phyloP scores from a whole-genome alignment of 2,329 filamentous ascomycete species.

The Monilinia vaccinii-corymbosi region DNA sequence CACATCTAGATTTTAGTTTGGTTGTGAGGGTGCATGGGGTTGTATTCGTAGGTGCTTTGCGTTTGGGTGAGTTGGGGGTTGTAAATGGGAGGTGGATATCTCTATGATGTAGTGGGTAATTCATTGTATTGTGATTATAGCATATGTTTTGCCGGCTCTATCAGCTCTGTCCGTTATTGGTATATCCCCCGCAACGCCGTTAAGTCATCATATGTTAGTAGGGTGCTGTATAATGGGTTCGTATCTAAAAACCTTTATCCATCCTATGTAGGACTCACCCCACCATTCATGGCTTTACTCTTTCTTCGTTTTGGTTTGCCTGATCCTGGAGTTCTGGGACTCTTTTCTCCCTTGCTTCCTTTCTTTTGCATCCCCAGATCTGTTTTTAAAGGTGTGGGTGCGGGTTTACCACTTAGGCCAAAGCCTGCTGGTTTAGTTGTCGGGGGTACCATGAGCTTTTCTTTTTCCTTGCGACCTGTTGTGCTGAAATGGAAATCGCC shows the following conservation, averaged over 20 bases:
- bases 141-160: neutral
- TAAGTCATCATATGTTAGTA: neutral
- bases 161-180: neutral
- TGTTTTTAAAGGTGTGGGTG: conserved; percentile 20
- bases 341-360: conserved; percentile 26
- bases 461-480: conserved; percentile 40
- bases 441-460: conserved; percentile 20
- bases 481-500: conserved; percentile 57
- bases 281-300: conserved; percentile 21
- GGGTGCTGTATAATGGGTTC: neutral
- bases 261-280: conserved; percentile 18
- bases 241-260: neutral
- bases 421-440: conserved; percentile 16
- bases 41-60: neutral
- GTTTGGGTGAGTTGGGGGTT: neutral
- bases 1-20: conserved; percentile 8
- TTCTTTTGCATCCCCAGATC: conserved; percentile 25
- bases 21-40: neutral
- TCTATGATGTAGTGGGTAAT: neutral
- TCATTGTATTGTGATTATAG: neutral
- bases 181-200: neutral
- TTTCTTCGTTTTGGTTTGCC: conserved; percentile 33
- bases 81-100: neutral
- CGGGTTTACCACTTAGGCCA: conserved; percentile 10
- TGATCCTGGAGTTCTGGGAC: conserved; percentile 26